Evolutionary conservation across 2,329 filamentous ascomycete genomes (phyloP).

Genomic region (Aspergillus neoniger): DNA sequence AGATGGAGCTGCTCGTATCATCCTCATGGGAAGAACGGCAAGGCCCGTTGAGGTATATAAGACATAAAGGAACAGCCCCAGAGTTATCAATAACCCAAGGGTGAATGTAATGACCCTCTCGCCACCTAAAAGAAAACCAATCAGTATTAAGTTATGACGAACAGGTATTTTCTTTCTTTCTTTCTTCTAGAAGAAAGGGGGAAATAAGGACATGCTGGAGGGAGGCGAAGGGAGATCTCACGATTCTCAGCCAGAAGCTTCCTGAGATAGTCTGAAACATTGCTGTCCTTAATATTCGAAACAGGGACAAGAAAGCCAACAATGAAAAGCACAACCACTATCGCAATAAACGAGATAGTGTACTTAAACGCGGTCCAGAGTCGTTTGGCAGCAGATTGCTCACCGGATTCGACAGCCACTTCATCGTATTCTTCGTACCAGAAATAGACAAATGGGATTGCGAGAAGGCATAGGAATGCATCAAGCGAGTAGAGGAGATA

Average conservation of each 20-base stretch:
- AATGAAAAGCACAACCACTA: constrained; percentile 77
- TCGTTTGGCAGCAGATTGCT: constrained; percentile 68
- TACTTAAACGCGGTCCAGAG: constrained; percentile 89
- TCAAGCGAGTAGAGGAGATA: constrained; percentile 92
- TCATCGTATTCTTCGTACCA: constrained; percentile 98
- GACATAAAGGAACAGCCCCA: constrained; percentile 83
- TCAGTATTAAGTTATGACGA: constrained; percentile 4
- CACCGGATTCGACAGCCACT: constrained; percentile 77
- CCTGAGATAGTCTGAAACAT: constrained; percentile 90
- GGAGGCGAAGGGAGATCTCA: constrained; percentile 41
- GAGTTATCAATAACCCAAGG: constrained; percentile 80
- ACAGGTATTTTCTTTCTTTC: not conserved
- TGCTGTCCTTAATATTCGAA: constrained; percentile 65
- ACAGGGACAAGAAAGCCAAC: constrained; percentile 93
- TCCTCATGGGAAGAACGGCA: constrained; percentile 81
- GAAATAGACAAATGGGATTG: constrained; percentile 96
- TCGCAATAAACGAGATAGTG: constrained; percentile 77
- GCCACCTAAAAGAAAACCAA: constrained; percentile 57
- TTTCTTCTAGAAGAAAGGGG: too few species aligned
- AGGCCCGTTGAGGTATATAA: constrained; percentile 88
- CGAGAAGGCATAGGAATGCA: constrained; percentile 80
- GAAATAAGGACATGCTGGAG: not conserved
- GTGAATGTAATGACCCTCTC: constrained; percentile 91
- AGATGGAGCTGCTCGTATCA: constrained; percentile 89
- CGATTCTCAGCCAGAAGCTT: constrained; percentile 78